phyloP scores from a whole-genome alignment of 371 early-diverging fungal genomes.

The Rhizopus arrhizus region DNA sequence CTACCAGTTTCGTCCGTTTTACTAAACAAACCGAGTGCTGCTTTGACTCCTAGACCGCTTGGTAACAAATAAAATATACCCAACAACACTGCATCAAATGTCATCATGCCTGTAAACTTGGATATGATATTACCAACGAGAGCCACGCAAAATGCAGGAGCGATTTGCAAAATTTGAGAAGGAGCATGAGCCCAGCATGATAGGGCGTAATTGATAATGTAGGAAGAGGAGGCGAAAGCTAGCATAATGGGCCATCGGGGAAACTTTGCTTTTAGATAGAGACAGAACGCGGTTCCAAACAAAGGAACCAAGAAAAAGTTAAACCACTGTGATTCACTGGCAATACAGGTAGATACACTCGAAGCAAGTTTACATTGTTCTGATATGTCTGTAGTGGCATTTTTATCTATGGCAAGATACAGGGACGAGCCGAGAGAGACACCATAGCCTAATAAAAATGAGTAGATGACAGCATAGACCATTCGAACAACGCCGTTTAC shows the following conservation, averaged over 20 bases:
- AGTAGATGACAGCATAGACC: conserved; percentile 78
- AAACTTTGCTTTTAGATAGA: conserved; percentile 40
- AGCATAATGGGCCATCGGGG: conserved; percentile 46
- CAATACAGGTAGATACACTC: conserved; percentile 30
- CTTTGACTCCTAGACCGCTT: conserved; percentile 56
- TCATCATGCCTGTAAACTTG: conserved; percentile 55
- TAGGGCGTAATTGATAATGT: conserved; percentile 38
- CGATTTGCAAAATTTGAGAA: conserved; percentile 45
- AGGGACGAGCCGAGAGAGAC: conserved; percentile 68
- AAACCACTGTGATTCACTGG: conserved; percentile 33
- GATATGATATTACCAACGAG: conserved; percentile 56
- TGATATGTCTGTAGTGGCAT: neutral
- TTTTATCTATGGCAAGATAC: conserved; percentile 42
- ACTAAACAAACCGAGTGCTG: conserved; percentile 45
- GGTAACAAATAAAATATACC: conserved; percentile 61
- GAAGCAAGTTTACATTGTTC: conserved; percentile 23
- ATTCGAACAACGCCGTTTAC: conserved; percentile 83
- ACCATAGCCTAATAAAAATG: conserved; percentile 79
- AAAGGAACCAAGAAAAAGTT: conserved; percentile 44
- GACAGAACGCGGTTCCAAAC: conserved; percentile 46
- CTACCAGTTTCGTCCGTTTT: conserved; percentile 28
- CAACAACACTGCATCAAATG: conserved; percentile 57
- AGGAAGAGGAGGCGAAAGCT: conserved; percentile 30
- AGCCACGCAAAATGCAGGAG: conserved; percentile 59
- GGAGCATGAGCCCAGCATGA: conserved; percentile 51